These are phyloP conservation scores for Saccharomyces hybrid DNA, from an alignment of 1,139 yeast species.

Conservation along the genomic window DNA sequence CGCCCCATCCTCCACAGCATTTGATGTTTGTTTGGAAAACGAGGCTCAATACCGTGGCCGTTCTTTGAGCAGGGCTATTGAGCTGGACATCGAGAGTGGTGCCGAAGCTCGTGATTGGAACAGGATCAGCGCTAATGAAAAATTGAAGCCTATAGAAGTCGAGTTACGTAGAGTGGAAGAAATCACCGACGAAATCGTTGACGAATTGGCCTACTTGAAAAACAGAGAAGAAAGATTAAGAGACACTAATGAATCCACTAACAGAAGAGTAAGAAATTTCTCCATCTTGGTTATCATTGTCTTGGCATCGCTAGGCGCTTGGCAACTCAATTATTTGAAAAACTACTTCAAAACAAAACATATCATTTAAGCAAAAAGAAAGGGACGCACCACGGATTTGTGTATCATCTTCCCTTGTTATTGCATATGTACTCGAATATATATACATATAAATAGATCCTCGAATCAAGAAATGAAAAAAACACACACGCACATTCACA, in stretches of 20 bases:
- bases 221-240: constrained; percentile 86
- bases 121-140: constrained; percentile 85
- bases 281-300: constrained; percentile 61
- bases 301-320: constrained; percentile 71
- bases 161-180: constrained; percentile 82
- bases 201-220: constrained; percentile 75
- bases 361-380: constrained; percentile 49
- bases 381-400: background rate
- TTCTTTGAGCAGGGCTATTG: constrained; percentile 55
- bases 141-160: constrained; percentile 86
- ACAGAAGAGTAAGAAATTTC: constrained; percentile 71
- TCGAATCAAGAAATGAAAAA: constrained; percentile 1
- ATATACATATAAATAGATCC: background rate
- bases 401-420: background rate
- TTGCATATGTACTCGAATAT: background rate
- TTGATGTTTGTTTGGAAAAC: constrained; percentile 88
- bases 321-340: constrained; percentile 90
- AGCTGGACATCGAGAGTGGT: constrained; percentile 89
- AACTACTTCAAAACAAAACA: constrained; percentile 92
- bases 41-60: constrained; percentile 38
- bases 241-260: constrained; percentile 92
- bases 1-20: constrained; percentile 72
- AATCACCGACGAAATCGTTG: constrained; percentile 67
- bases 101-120: constrained; percentile 98
- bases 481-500: background rate